Percentiles rank a stretch among this genome's conserved stretches.
phyloP scores from a whole-genome alignment of 371 early-diverging fungal genomes.

The Blakeslea trispora region DNA sequence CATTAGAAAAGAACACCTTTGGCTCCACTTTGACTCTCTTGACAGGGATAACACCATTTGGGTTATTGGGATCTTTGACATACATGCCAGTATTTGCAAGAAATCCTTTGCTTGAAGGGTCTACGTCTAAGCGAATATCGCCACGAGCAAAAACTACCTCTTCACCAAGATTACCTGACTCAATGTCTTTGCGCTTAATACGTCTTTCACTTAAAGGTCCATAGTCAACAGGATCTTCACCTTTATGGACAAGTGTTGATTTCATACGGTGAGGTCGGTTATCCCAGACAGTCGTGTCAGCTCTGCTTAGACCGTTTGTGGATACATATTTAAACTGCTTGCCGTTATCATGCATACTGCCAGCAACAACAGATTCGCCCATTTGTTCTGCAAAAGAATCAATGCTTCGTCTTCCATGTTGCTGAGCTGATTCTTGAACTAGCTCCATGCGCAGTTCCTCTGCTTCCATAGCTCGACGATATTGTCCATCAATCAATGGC shows the following conservation, averaged over 20 bases:
- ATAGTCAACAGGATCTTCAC: conserved; percentile 29
- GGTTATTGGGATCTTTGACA: not conserved
- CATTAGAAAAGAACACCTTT: conserved; percentile 99
- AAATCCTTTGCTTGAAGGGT: not conserved
- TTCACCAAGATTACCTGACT: conserved; percentile 25
- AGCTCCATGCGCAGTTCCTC: conserved; percentile 36
- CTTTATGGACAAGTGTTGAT: conserved; percentile 21
- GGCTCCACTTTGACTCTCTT: conserved; percentile 95
- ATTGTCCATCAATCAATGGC: conserved; percentile 52
- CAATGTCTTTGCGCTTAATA: conserved; percentile 4
- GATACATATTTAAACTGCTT: not conserved
- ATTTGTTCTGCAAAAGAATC: conserved; percentile 1
- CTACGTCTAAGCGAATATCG: conserved; percentile 27
- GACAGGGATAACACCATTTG: conserved; percentile 36
- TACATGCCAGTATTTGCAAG: conserved; percentile 15
- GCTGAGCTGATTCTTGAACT: conserved; percentile 1
- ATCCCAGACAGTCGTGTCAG: conserved; percentile 7
- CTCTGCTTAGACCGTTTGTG: not conserved
- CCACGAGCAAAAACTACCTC: conserved; percentile 25
- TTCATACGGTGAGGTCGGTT: conserved; percentile 32
- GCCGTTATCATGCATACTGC: not conserved
- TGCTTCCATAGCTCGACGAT: conserved; percentile 41
- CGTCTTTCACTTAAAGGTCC: conserved; percentile 18
- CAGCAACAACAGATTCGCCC: not conserved
- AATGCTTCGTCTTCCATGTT: not conserved